Conservation (phyloP, 805 yeast species). For the Komagataella pseudopastoris region DNA sequence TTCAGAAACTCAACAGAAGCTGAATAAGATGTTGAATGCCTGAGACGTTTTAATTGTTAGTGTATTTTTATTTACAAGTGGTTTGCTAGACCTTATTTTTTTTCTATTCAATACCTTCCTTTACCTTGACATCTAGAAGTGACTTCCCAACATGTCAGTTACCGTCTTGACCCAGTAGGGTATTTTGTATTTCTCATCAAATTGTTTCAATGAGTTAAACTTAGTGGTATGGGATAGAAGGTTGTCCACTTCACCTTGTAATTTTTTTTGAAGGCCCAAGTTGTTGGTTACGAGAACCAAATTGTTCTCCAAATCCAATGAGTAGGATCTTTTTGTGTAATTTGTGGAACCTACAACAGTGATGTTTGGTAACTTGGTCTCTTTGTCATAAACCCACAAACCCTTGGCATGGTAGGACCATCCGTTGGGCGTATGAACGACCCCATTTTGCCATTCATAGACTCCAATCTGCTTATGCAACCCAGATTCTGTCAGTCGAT, state of each 20-base stretch:
- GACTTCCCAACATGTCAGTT: background rate
- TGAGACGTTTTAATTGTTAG: background rate
- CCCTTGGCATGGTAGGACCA: constrained; percentile 99
- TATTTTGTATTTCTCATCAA: background rate
- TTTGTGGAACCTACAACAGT: constrained; percentile 89
- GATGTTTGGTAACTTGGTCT: constrained; percentile 45
- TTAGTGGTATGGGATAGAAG: constrained; percentile 27
- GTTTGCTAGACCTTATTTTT: constrained; percentile 1
- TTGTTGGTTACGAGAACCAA: constrained; percentile 69
- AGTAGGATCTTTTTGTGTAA: constrained; percentile 82
- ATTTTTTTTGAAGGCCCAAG: constrained; percentile 34
- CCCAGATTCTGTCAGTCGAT: constrained; percentile 28
- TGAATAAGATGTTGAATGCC: constrained; percentile 16
- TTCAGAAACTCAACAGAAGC: constrained; percentile 37
- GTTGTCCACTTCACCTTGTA: constrained; percentile 53
- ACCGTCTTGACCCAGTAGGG: background rate
- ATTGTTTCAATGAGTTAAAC: background rate
- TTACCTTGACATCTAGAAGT: background rate
- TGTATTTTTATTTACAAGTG: constrained; percentile 14
- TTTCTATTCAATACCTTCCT: background rate
- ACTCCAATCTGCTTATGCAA: constrained; percentile 36
- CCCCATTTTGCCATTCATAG: constrained; percentile 80
- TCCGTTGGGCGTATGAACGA: constrained; percentile 68
- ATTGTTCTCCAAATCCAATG: constrained; percentile 79
- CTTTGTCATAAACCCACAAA: constrained; percentile 62